Percentiles rank a stretch among this genome's conserved stretches.
Conservation (phyloP, 768 basidiomycete species). For the Pluteus cervinus region DNA sequence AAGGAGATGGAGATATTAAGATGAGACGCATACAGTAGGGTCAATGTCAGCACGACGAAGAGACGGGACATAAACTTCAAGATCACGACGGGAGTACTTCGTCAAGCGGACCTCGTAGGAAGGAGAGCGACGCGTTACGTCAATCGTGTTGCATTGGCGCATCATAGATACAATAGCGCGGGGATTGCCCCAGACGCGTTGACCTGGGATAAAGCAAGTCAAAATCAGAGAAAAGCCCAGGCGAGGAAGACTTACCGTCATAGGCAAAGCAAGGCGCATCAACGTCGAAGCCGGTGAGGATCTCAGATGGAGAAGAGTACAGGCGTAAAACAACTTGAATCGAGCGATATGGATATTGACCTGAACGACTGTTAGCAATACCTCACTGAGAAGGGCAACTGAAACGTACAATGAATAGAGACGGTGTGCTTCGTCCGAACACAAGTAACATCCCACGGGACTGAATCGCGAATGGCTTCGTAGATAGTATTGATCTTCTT, state of each 20-base stretch:
- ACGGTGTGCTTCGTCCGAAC: slow-evolving; percentile 61
- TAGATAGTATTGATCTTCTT: slow-evolving; percentile 53
- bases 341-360: slow-evolving; percentile 62
- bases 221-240: neutral
- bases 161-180: slow-evolving; percentile 42
- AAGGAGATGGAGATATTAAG: no score
- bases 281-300: slow-evolving; percentile 63
- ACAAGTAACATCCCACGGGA: slow-evolving; percentile 65
- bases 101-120: slow-evolving; percentile 44
- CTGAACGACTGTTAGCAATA: no score
- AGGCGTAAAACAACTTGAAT: slow-evolving; percentile 63
- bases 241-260: slow-evolving; percentile 24
- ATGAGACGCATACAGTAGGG: slow-evolving; percentile 39
- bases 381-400: no score
- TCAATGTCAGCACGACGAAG: slow-evolving; percentile 38
- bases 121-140: slow-evolving; percentile 42
- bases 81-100: slow-evolving; percentile 40
- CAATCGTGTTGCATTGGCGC: slow-evolving; percentile 43
- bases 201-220: slow-evolving; percentile 9
- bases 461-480: slow-evolving; percentile 57
- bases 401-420: slow-evolving; percentile 50
- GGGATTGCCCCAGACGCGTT: slow-evolving; percentile 39
- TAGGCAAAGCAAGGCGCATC: slow-evolving; percentile 59
- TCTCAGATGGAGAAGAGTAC: slow-evolving; percentile 57
- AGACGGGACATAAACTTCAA: slow-evolving; percentile 40